Percentiles rank a stretch among this genome's conserved stretches.
These are phyloP conservation scores for Fraxinus sp. DNA, from an alignment of 305 asterid genomes.

Conservation along the genomic window DNA sequence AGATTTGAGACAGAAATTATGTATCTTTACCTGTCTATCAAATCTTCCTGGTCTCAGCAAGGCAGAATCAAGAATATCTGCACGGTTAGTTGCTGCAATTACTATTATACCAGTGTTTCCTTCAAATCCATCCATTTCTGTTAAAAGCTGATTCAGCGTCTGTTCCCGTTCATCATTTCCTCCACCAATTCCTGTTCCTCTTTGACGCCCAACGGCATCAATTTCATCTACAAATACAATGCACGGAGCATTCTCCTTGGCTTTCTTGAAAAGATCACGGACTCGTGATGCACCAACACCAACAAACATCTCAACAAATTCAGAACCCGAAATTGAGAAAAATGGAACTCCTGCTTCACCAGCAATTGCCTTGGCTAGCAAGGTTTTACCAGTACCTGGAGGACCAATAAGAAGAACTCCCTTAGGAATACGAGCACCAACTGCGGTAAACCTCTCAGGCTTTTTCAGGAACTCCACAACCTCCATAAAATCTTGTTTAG, in stretches of 20 bases:
- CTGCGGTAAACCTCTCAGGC: constrained; percentile 62
- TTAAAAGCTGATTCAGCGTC: constrained; percentile 65
- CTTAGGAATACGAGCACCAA: constrained; percentile 61
- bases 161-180: constrained; percentile 74
- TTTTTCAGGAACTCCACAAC: constrained; percentile 64
- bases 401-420: constrained; percentile 65
- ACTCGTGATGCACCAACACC: constrained; percentile 77
- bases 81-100: constrained; percentile 62
- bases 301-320: constrained; percentile 64
- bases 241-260: constrained; percentile 64
- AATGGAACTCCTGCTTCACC: constrained; percentile 70
- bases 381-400: constrained; percentile 73
- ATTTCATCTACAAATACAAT: constrained; percentile 71
- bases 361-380: constrained; percentile 60
- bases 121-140: constrained; percentile 69
- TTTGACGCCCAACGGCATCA: constrained; percentile 69
- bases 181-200: constrained; percentile 64
- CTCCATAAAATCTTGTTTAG: constrained; percentile 55
- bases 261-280: constrained; percentile 68
- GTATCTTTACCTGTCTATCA: constrained; percentile 50
- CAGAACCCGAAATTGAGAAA: constrained; percentile 63
- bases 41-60: constrained; percentile 70
- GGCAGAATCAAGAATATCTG: constrained; percentile 66
- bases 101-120: constrained; percentile 65
- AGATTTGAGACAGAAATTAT: background rate